Percentiles rank a stretch among this genome's conserved stretches.
These are phyloP conservation scores for Lithohypha guttulata DNA, from an alignment of 2,329 filamentous ascomycete species.

Conservation along the genomic window DNA sequence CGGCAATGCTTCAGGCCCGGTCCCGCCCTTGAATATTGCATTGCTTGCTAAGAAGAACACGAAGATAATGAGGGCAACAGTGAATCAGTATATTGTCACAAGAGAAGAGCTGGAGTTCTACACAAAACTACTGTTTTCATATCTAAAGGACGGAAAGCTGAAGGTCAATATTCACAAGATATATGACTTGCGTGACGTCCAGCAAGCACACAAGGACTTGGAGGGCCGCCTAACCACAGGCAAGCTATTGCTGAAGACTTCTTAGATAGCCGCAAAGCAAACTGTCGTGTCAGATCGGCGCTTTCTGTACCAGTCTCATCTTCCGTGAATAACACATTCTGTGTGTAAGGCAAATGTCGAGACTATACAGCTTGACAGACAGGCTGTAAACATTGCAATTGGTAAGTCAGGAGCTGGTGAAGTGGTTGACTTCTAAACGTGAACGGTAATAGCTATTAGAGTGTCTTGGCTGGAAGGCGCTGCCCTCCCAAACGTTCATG, in stretches of 20 bases:
- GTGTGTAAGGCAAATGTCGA: no score
- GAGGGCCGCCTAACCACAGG: conserved; percentile 74
- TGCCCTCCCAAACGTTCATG: no score
- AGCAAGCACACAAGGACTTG: conserved; percentile 64
- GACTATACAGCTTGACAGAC: no score
- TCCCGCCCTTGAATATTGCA: conserved; percentile 55
- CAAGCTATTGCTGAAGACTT: conserved; percentile 65
- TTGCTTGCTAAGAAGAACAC: conserved; percentile 63
- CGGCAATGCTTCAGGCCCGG: conserved; percentile 59
- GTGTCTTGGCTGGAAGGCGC: no score
- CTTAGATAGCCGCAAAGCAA: no score
- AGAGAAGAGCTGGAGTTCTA: conserved; percentile 63
- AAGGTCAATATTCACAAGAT: conserved; percentile 64
- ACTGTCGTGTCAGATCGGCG: no score
- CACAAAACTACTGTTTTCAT: conserved; percentile 58
- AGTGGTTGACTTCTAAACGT: no score
- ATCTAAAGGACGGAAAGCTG: conserved; percentile 59
- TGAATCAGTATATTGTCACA: conserved; percentile 60
- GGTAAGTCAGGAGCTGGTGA: no score
- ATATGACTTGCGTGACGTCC: conserved; percentile 65
- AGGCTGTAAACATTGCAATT: no score
- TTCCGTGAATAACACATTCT: no score
- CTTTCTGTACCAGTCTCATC: no score
- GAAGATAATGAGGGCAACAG: conserved; percentile 61
- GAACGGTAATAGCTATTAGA: no score